Percentiles rank a stretch among this genome's conserved stretches.
Evolutionary conservation across 169 alveolate genomes (phyloP).

Genomic region (Eimeria zaria): DNA sequence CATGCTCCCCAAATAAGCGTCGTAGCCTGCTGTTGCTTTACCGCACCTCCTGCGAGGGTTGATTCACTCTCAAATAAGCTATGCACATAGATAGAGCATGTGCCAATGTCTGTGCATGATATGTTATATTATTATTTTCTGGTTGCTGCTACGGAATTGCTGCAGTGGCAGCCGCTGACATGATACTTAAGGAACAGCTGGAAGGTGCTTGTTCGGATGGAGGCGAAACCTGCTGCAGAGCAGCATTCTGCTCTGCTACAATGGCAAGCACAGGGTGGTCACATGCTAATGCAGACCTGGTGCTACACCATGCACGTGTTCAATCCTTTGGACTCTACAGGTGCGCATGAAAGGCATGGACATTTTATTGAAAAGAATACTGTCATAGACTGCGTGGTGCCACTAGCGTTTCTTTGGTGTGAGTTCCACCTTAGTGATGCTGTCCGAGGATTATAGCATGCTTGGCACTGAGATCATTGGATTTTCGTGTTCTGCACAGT

Average conservation of each 20-base stretch:
- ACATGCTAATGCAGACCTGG: conserved; percentile 24
- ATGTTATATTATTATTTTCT: too few species aligned
- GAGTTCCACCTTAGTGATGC: not conserved
- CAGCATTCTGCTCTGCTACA: not conserved
- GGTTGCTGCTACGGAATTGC: not conserved
- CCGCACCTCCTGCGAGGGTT: too few species aligned
- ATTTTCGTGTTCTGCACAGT: conserved; percentile 20
- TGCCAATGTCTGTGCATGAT: not conserved
- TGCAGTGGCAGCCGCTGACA: conserved; percentile 76
- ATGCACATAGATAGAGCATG: not conserved
- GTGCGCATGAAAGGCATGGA: not conserved
- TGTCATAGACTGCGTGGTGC: not conserved
- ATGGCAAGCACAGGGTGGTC: not conserved
- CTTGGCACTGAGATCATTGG: not conserved
- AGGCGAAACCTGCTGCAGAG: conserved; percentile 1
- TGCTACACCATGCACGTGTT: conserved; percentile 35
- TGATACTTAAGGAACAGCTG: conserved; percentile 40
- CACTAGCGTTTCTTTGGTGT: not conserved
- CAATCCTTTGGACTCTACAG: conserved; percentile 70
- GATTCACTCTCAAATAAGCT: not conserved
- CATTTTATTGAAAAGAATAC: not conserved
- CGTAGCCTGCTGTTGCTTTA: not conserved
- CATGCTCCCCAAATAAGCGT: not conserved
- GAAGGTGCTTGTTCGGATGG: conserved; percentile 11
- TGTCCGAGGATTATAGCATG: not conserved